Conservation (phyloP, 352 stramenopile species). For the Lagenidium giganteum region DNA sequence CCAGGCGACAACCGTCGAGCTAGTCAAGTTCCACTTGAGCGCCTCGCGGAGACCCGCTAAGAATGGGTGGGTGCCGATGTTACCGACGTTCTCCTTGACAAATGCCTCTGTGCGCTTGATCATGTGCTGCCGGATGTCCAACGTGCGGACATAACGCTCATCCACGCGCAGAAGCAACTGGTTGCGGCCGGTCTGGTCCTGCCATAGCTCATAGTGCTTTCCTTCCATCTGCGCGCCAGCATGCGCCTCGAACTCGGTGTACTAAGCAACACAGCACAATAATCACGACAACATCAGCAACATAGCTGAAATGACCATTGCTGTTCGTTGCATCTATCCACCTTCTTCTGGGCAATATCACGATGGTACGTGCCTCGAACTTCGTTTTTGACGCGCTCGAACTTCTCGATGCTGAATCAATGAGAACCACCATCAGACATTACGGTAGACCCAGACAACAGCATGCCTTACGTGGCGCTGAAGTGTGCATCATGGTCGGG, state of each 20-base stretch:
- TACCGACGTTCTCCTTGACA: conserved; percentile 30
- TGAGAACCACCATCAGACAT: neutral
- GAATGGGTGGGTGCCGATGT: conserved; percentile 52
- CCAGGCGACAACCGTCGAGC: conserved; percentile 52
- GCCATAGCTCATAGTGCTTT: conserved; percentile 35
- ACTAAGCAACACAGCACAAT: too few species aligned
- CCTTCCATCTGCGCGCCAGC: conserved; percentile 34
- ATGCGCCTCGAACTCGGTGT: conserved; percentile 31
- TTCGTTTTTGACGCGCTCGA: conserved; percentile 48
- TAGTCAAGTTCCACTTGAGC: conserved; percentile 60
- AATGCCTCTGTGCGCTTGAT: conserved; percentile 31
- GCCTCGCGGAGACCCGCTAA: conserved; percentile 38
- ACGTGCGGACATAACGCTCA: conserved; percentile 30
- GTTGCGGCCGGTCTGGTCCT: conserved; percentile 15
- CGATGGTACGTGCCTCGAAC: conserved; percentile 41
- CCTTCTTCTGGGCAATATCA: conserved; percentile 28
- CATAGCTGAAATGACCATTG: too few species aligned
- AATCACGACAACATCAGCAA: too few species aligned
- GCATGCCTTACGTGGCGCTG: conserved; percentile 8
- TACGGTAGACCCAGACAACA: too few species aligned
- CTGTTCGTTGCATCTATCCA: too few species aligned
- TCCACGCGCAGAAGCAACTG: conserved; percentile 25
- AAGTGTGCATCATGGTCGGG: conserved; percentile 5
- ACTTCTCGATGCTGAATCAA: conserved; percentile 29
- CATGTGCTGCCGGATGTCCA: conserved; percentile 24